Evolutionary conservation across 768 basidiomycete species (phyloP).

Genomic region (Mycena crocata): DNA sequence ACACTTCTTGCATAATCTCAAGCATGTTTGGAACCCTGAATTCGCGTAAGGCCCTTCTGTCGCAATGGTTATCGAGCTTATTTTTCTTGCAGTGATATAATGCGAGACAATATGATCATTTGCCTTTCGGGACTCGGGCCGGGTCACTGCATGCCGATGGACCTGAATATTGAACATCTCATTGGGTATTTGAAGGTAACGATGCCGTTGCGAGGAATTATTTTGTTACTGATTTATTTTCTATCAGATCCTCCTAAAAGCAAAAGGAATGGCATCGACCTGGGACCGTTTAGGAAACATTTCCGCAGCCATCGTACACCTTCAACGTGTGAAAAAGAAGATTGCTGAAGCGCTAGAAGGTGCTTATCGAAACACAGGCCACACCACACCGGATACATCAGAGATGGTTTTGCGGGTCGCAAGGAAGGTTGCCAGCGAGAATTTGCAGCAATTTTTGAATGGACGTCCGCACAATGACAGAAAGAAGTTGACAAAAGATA

Average conservation of each 20-base stretch:
- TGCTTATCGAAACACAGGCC: neutral
- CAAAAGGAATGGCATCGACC: slow-evolving; percentile 43
- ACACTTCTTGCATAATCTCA: slow-evolving; percentile 42
- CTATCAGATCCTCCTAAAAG: slow-evolving; percentile 28
- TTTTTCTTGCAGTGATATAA: slow-evolving; percentile 43
- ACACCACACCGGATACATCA: slow-evolving; percentile 3
- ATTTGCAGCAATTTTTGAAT: neutral
- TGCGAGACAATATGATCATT: slow-evolving; percentile 50
- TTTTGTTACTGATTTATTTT: neutral
- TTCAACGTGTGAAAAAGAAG: slow-evolving; percentile 43
- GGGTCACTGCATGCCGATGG: slow-evolving; percentile 44
- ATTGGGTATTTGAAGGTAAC: slow-evolving; percentile 47
- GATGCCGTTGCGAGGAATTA: no score
- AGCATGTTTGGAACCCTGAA: slow-evolving; percentile 48
- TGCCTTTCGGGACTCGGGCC: no score
- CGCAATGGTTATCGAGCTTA: neutral
- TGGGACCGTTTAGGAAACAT: slow-evolving; percentile 49
- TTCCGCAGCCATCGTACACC: slow-evolving; percentile 40
- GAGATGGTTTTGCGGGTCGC: neutral
- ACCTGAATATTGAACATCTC: slow-evolving; percentile 52
- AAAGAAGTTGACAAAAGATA: neutral
- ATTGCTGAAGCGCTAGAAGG: slow-evolving; percentile 20
- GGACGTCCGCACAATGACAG: neutral
- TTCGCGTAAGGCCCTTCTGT: slow-evolving; percentile 39
- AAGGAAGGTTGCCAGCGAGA: neutral